A percentile compares a stretch with the other conserved stretches of the same genome.
Conservation (phyloP, 805 yeast species). For the Pichia scutulata region DNA sequence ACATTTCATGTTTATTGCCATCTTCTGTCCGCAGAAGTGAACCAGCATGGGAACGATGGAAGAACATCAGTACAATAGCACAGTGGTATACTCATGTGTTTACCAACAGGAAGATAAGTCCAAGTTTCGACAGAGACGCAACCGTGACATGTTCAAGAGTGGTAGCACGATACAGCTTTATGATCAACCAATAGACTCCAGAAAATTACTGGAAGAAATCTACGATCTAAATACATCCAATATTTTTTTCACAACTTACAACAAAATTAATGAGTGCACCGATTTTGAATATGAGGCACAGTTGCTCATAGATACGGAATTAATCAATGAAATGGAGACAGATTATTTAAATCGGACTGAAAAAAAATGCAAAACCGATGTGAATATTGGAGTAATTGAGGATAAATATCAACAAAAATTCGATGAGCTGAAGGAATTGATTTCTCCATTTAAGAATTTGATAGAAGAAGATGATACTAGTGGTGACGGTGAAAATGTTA, state of each 20-base stretch:
- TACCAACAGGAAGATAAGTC: conserved; percentile 2
- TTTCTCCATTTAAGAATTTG: not conserved
- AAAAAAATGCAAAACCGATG: not conserved
- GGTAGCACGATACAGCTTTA: not conserved
- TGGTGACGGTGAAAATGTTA: not conserved
- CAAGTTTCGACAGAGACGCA: not conserved
- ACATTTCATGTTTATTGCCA: not conserved
- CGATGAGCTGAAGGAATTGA: conserved; percentile 3
- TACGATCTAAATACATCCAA: not conserved
- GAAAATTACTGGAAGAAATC: conserved; percentile 2
- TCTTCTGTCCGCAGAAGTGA: not conserved
- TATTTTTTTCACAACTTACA: not conserved
- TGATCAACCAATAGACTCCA: conserved; percentile 1
- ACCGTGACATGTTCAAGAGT: not conserved
- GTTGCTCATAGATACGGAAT: conserved; percentile 4
- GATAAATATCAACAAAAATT: not conserved
- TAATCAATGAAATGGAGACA: not conserved
- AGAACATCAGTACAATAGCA: not conserved
- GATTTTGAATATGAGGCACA: conserved; percentile 2
- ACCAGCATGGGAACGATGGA: not conserved
- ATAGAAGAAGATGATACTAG: not conserved
- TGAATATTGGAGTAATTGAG: not conserved
- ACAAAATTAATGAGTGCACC: not conserved
- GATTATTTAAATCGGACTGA: not conserved
- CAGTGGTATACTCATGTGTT: conserved; percentile 3